Evolutionary conservation across 2,329 filamentous ascomycete genomes (phyloP).

Genomic region (Claviceps africana): DNA sequence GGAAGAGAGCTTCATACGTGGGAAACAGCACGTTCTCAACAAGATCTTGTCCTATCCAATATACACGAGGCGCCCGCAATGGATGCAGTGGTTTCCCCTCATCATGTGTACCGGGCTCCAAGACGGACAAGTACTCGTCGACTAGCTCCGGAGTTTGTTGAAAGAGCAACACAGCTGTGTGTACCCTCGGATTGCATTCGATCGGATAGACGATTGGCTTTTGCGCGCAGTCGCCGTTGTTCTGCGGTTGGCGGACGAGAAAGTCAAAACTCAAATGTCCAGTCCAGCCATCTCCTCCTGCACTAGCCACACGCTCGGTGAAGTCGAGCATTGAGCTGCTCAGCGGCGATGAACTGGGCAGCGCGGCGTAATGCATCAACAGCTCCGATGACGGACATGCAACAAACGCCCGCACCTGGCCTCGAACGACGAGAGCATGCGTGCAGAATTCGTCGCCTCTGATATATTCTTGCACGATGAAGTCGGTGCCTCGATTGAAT

Average conservation of each 20-base stretch:
- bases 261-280: slow-evolving; percentile 2
- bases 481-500: slow-evolving; percentile 41
- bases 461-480: slow-evolving; percentile 50
- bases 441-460: slow-evolving; percentile 52
- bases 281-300: slow-evolving; percentile 23
- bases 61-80: slow-evolving; percentile 22
- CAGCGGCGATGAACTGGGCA: slow-evolving; percentile 40
- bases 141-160: slow-evolving; percentile 30
- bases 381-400: slow-evolving; percentile 50
- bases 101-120: slow-evolving; percentile 15
- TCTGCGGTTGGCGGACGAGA: not conserved
- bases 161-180: slow-evolving; percentile 54
- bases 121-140: slow-evolving; percentile 36
- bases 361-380: slow-evolving; percentile 51
- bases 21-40: slow-evolving; percentile 35
- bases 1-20: slow-evolving; percentile 20
- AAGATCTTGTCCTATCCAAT: slow-evolving; percentile 57
- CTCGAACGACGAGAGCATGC: slow-evolving; percentile 52
- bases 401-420: slow-evolving; percentile 50
- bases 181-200: slow-evolving; percentile 56
- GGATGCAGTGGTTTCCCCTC: slow-evolving; percentile 11
- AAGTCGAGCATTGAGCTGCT: slow-evolving; percentile 49
- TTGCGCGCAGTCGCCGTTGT: not conserved
- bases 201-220: slow-evolving; percentile 41
- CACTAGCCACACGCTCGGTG: slow-evolving; percentile 41